These are phyloP conservation scores for Xylaria sp. DNA, from an alignment of 2,329 filamentous ascomycete species.

Conservation along the genomic window DNA sequence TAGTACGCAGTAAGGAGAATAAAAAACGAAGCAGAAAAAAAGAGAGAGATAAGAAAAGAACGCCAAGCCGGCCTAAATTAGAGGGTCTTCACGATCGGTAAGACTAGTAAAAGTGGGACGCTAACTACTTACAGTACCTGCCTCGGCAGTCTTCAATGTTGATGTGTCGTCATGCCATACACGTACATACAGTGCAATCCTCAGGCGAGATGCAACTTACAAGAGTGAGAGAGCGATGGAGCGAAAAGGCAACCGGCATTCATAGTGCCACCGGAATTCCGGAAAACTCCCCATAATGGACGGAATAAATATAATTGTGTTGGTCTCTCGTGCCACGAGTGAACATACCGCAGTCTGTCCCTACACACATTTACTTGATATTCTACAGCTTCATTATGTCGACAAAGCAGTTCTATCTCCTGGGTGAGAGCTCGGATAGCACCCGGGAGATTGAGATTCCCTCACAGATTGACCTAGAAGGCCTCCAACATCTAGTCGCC, in stretches of 20 bases:
- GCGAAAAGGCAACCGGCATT: not conserved
- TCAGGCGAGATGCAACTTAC: constrained; percentile 14
- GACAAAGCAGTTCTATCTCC: constrained; percentile 54
- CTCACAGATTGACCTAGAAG: constrained; percentile 50
- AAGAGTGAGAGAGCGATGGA: constrained; percentile 24
- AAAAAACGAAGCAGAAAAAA: not conserved
- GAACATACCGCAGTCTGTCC: not conserved
- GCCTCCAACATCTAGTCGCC: constrained; percentile 53
- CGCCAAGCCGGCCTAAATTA: not conserved
- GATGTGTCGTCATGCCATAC: not conserved
- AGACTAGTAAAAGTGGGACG: not conserved
- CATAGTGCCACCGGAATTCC: not conserved
- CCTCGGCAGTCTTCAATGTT: constrained; percentile 18
- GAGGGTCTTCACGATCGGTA: not conserved
- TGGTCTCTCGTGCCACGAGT: constrained; percentile 8
- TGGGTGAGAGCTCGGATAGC: constrained; percentile 53
- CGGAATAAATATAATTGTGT: constrained; percentile 27
- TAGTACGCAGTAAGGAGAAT: no score
- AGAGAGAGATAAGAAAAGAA: not conserved
- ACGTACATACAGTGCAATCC: not conserved
- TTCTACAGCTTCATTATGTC: constrained; percentile 45
- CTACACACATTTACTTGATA: not conserved
- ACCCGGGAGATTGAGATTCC: constrained; percentile 53
- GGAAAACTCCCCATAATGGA: not conserved
- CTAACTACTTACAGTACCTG: constrained; percentile 22